Conservation (phyloP, 2,329 filamentous ascomycete genomes). For the Penicillium frequentans region DNA sequence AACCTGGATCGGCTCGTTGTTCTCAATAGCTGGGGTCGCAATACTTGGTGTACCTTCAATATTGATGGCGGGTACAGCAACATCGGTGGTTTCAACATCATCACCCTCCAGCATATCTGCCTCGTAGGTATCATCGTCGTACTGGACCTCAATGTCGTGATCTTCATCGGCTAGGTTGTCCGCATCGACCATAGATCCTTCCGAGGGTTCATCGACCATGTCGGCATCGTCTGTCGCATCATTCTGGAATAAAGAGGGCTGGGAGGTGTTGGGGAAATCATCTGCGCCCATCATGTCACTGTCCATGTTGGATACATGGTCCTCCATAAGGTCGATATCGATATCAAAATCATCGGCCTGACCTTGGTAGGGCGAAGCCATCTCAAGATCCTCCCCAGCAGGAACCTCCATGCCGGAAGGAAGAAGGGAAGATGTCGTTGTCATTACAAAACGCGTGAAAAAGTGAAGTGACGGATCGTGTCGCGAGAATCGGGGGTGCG, state of each 20-base stretch:
- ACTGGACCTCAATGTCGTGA: constrained; percentile 32
- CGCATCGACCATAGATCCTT: constrained; percentile 39
- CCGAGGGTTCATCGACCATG: constrained; percentile 47
- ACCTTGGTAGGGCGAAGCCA: constrained; percentile 41
- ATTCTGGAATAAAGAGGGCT: constrained; percentile 31
- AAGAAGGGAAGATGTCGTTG: constrained; percentile 29
- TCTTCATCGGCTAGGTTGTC: constrained; percentile 29
- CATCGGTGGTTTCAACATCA: constrained; percentile 36
- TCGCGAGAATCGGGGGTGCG: not conserved
- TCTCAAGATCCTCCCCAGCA: constrained; percentile 45
- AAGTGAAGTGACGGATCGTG: not conserved
- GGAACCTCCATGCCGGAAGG: constrained; percentile 39
- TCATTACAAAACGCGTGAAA: constrained; percentile 32
- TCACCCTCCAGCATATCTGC: constrained; percentile 44
- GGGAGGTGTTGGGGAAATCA: constrained; percentile 34
- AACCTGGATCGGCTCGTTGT: constrained; percentile 7
- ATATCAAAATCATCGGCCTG: constrained; percentile 57
- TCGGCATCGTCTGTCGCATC: constrained; percentile 44
- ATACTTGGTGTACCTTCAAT: constrained; percentile 9
- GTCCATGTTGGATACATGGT: constrained; percentile 60
- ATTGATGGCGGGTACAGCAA: constrained; percentile 25
- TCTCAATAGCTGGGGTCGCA: constrained; percentile 1
- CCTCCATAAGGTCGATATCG: constrained; percentile 58
- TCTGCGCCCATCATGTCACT: constrained; percentile 44
- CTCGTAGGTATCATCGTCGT: constrained; percentile 34